Evolutionary conservation across 345 rosid genomes (phyloP), one percentile per base, ranked within the genome.

Genomic region (Cardamine resedifolia): DNA sequence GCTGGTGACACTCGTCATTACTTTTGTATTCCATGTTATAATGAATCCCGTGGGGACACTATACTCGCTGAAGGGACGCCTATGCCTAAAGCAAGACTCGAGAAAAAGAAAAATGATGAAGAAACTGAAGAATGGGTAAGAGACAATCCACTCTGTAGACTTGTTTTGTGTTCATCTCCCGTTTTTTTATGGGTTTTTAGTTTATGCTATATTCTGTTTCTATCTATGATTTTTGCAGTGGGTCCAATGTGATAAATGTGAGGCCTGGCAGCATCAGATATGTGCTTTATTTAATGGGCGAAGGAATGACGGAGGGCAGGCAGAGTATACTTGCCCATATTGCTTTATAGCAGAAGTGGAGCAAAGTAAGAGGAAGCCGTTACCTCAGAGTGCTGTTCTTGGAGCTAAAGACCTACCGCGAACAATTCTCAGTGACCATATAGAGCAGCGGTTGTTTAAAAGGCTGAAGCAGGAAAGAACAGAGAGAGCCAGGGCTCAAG

Each of bases 221-320:
- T 52, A 19, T 39, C 14, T 70, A 67, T 72, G 31, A 80, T 62
- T 71, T 67, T n/a, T 81, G 80, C 87, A 96, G 99, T 96, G 99
- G 99, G 99, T 96, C 79, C 99, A 96, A 77, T 96, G 99, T 83
- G 99, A 96, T 84, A 96, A 88, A 74, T 96, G 99, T 79, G 99
- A 96, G 78, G 92, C 96, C 18, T 96, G 99, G 99, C 99, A 96
- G 80, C 99, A 96, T 85, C 99, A 96, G 75, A 96, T 96, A 20
- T 96, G 99, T 80, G 97, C 98, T 73, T 80, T 96, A 62, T 96
- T 96, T 84, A 96, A 96, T 81, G 99, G 99, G 62, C 77, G 98
- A 77, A 81, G 99, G 78, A 96, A 96, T 83, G 99, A 96, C 67
- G 98, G 99, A 28, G 99, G 99, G 51, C 97, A 96, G 79, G 99